Base-by-base conservation (phyloP, 2,329 filamentous ascomycete genomes). In the Talaromyces sp. region DNA sequence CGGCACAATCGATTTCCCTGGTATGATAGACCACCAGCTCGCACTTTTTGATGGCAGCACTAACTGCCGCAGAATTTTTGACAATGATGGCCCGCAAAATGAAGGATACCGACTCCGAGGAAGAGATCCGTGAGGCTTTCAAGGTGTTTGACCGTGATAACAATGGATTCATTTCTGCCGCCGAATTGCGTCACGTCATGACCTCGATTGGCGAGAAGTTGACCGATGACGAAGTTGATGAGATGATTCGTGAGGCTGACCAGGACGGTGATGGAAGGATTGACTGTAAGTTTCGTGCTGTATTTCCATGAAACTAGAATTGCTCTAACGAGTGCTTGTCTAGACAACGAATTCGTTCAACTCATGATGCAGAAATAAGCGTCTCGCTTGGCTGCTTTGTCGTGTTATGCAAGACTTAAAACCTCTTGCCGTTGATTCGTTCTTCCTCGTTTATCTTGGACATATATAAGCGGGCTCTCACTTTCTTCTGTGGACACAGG, bases 31-130 rank as follows among this genome's bases (percentile, higher is more conserved):
- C 35, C 35, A 4, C 35, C 9, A 37, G 11, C 35, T 37, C 35
- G 9, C 35, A 37, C 3, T 37, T 7, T 37, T 37, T 13, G 9
- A 37, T 19, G 8, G n/a, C 19, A 56, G 10, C 37, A 54, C 67
- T 72, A 57, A 71, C 62, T 60, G 62, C 56, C 45, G 52, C 75
- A 94, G 91, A 95, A 77, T 95, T 95, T 81, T 84, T 95, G 67
- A 95, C 91, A 69, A 95, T 95, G 91, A 95, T 95, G 91, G 91
- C 91, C 67, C 88, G 91, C 75, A 95, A 95, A 83, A 95, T 95
- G 91, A 94, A 94, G 85, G 91, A 94, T 74, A 95, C 91, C 71
- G 91, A 95, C 76, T 94, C 91, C 58, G 91, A 95, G 81, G 91
- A 95, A 82, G 91, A 95, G 79, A 95, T 95, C 72, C 88, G 91